A percentile compares a stretch with the other conserved stretches of the same genome.
phyloP scores from a whole-genome alignment of 1,284 basidiomycete genomes.

The Schizopora paradoxa region DNA sequence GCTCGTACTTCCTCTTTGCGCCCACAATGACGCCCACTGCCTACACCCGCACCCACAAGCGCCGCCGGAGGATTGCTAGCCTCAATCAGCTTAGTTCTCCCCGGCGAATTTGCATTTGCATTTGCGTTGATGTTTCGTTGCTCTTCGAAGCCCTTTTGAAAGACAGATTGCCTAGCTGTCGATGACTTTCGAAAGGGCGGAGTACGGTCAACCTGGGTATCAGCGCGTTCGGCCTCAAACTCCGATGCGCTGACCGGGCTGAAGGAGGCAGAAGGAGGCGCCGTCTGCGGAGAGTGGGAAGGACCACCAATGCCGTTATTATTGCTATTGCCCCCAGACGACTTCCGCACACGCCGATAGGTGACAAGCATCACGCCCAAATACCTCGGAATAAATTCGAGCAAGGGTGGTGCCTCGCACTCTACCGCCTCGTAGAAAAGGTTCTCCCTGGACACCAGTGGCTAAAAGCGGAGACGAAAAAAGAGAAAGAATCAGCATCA shows the following conservation, averaged over 20 bases:
- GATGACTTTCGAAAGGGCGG: constrained; percentile 8
- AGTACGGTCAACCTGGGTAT: neutral
- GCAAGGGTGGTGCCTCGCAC: constrained; percentile 82
- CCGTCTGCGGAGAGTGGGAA: constrained; percentile 1
- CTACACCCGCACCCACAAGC: too few species aligned
- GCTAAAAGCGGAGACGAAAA: constrained; percentile 43
- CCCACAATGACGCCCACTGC: neutral
- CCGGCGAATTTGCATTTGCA: too few species aligned
- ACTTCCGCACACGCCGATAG: constrained; percentile 64
- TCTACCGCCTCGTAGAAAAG: constrained; percentile 98
- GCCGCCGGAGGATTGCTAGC: too few species aligned
- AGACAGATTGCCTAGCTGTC: too few species aligned
- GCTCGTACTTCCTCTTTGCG: too few species aligned
- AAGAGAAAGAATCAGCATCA: constrained; percentile 4
- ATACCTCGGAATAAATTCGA: constrained; percentile 94
- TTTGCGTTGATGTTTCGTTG: too few species aligned
- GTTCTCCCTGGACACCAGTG: constrained; percentile 94
- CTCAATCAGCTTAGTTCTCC: neutral
- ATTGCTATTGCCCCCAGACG: constrained; percentile 33
- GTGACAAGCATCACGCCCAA: constrained; percentile 98
- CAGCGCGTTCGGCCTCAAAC: constrained; percentile 8
- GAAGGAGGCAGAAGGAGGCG: constrained; percentile 9
- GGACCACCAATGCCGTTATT: constrained; percentile 5
- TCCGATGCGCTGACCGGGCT: constrained; percentile 3
- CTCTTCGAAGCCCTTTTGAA: too few species aligned